Evolutionary conservation across 2,329 filamentous ascomycete genomes (phyloP).

Genomic region (Aspergillus sclerotialis): DNA sequence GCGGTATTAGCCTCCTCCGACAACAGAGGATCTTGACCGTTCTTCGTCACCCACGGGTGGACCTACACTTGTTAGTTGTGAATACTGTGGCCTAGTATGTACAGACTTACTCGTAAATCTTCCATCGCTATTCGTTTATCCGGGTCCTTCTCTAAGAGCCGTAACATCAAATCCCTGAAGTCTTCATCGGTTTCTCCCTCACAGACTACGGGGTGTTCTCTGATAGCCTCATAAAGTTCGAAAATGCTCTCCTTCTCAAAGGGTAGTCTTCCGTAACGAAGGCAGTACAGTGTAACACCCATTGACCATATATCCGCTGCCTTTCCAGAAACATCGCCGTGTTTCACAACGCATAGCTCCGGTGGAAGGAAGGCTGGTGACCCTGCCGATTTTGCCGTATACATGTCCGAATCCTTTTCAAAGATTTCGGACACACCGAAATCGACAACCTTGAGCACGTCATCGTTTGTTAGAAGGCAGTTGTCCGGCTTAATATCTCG

Average conservation of each 20-base stretch:
- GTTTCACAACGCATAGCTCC: slow-evolving; percentile 79
- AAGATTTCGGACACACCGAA: slow-evolving; percentile 99
- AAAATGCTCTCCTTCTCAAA: slow-evolving; percentile 74
- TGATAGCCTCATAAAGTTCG: slow-evolving; percentile 86
- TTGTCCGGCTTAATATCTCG: slow-evolving; percentile 98
- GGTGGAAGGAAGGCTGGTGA: slow-evolving; percentile 93
- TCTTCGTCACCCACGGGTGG: slow-evolving; percentile 87
- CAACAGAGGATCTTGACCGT: slow-evolving; percentile 69
- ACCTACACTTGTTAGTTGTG: slow-evolving; percentile 46
- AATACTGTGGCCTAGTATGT: neutral
- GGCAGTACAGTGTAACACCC: slow-evolving; percentile 89
- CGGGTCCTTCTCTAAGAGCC: slow-evolving; percentile 78
- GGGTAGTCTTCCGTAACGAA: slow-evolving; percentile 80
- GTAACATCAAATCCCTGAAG: slow-evolving; percentile 67
- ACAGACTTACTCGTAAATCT: slow-evolving; percentile 63
- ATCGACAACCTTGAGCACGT: slow-evolving; percentile 94
- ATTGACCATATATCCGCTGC: slow-evolving; percentile 98
- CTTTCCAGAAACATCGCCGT: slow-evolving; percentile 79
- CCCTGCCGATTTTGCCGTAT: slow-evolving; percentile 84
- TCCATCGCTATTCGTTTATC: slow-evolving; percentile 74
- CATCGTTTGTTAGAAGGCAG: slow-evolving; percentile 77
- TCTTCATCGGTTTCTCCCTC: slow-evolving; percentile 57
- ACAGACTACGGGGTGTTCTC: slow-evolving; percentile 58
- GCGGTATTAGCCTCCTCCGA: slow-evolving; percentile 80
- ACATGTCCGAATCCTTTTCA: slow-evolving; percentile 79